A percentile compares a stretch with the other conserved stretches of the same genome.
Conservation (phyloP, 257 asterid species). For the Anisodus acutangulus region DNA sequence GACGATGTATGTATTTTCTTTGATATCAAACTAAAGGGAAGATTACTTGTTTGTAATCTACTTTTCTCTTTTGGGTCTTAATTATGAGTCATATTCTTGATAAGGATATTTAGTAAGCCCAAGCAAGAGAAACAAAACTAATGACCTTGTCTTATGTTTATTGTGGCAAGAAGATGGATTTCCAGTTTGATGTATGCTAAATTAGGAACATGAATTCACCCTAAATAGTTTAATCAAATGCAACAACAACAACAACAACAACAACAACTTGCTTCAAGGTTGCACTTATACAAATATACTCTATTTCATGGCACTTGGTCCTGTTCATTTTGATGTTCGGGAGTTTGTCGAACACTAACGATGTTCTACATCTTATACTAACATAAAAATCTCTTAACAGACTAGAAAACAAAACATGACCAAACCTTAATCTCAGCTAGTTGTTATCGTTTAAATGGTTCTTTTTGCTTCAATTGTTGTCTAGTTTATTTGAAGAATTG, state of each 20-base stretch:
- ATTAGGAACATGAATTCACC: not conserved
- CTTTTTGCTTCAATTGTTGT: not conserved
- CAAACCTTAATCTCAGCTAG: not conserved
- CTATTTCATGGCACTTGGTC: not conserved
- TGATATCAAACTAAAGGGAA: not conserved
- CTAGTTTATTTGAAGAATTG: not conserved
- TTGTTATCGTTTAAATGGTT: no score
- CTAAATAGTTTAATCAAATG: not conserved
- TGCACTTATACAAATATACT: not conserved
- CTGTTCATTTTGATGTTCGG: not conserved
- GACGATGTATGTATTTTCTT: not conserved
- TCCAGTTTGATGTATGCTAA: not conserved
- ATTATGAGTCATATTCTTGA: not conserved
- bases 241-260: not conserved
- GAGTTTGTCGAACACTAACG: not conserved
- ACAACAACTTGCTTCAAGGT: not conserved
- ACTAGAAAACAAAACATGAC: not conserved
- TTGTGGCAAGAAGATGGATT: not conserved
- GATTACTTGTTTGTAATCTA: not conserved
- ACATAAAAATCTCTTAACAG: not conserved
- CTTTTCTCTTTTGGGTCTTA: not conserved
- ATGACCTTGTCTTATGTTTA: conserved; percentile 13
- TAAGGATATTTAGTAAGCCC: not conserved
- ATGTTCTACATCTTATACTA: not conserved
- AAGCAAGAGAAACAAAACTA: not conserved